phyloP scores from a whole-genome alignment of 148 eudicot genomes.

The Chenopodium suecicum region DNA sequence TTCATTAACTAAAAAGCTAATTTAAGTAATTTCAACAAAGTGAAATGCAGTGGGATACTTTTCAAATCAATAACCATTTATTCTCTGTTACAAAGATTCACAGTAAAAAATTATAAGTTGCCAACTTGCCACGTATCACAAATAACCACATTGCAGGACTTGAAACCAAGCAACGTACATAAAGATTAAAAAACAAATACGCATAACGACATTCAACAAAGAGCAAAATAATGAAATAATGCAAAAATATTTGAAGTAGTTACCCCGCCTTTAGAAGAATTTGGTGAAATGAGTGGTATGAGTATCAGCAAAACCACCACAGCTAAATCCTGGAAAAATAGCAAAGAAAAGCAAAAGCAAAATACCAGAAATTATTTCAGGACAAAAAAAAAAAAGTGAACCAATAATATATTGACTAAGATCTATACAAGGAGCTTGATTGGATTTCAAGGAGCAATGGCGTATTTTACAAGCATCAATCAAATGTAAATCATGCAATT shows the following conservation, averaged over 20 bases:
- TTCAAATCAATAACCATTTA: neutral
- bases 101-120: neutral
- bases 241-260: constrained; percentile 27
- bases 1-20: neutral
- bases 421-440: neutral
- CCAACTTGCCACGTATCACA: constrained; percentile 4
- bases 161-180: neutral
- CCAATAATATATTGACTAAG: neutral
- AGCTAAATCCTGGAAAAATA: constrained; percentile 78
- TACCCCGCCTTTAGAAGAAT: constrained; percentile 99
- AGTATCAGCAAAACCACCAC: constrained; percentile 98
- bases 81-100: neutral
- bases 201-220: constrained; percentile 1
- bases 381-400: neutral
- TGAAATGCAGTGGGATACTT: neutral
- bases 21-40: neutral
- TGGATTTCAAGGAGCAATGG: neutral
- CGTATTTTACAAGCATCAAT: constrained; percentile 11
- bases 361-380: neutral
- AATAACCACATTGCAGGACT: neutral
- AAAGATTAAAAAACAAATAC: neutral
- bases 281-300: constrained; percentile 95
- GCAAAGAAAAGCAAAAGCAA: constrained; percentile 15
- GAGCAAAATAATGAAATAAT: constrained; percentile 2
- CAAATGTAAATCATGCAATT: constrained; percentile 6